Conservation (phyloP, 192 early-diverging fungal genomes). For the Coemansia sp. region DNA sequence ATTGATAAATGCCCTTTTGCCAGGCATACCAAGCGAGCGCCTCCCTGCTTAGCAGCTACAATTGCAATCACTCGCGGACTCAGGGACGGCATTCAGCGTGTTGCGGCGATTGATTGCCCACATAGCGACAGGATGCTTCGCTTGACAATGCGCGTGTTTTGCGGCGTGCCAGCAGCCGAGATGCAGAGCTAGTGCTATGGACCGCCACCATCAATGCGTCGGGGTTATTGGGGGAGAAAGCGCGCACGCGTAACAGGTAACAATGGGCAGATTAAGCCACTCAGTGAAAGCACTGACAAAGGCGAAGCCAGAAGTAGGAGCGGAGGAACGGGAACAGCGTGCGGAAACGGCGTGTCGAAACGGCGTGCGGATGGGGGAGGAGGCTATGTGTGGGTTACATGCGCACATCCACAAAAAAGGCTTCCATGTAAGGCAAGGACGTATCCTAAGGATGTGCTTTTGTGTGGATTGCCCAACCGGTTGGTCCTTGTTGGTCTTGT, state of each 20-base stretch:
- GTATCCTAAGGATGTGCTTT: neutral
- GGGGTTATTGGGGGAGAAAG: neutral
- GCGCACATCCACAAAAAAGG: neutral
- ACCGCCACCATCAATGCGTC: neutral
- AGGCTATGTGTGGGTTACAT: neutral
- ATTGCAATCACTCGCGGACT: no score
- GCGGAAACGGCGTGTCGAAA: neutral
- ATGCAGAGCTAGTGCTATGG: neutral
- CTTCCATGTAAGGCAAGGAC: neutral
- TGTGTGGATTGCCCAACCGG: neutral
- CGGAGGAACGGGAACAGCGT: neutral
- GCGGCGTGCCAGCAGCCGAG: neutral
- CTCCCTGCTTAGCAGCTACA: no score
- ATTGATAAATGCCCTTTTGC: neutral
- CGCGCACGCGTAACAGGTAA: neutral
- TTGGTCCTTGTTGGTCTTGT: neutral
- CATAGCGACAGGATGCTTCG: neutral
- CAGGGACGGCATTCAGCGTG: neutral
- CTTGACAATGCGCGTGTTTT: neutral
- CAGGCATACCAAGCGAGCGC: neutral
- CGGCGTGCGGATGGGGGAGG: neutral
- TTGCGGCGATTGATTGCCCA: neutral
- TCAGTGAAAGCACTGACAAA: no score
- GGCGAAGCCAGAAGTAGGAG: no score
- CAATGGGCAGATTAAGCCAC: slow-evolving; percentile 10